A percentile compares a stretch with the other conserved stretches of the same genome.
Conservation (phyloP, 2,329 filamentous ascomycete genomes). For the Xylaria sp. region DNA sequence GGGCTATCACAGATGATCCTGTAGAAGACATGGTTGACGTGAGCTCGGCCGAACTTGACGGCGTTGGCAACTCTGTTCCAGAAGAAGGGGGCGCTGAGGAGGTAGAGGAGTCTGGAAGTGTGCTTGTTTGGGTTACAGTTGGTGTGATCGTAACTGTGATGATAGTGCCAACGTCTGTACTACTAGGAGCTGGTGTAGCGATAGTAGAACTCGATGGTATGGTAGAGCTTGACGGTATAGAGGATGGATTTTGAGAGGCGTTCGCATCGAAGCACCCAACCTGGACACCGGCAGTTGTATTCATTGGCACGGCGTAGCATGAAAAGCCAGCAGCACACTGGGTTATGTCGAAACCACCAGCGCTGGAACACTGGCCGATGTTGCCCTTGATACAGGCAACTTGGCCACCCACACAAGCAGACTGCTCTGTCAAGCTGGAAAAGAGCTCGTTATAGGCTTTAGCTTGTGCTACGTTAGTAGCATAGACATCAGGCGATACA, state of each 20-base stretch:
- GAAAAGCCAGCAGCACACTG: conserved; percentile 51
- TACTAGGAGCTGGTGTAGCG: conserved; percentile 23
- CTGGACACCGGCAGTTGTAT: conserved; percentile 58
- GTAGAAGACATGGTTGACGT: conserved; percentile 22
- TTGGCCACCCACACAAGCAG: conserved; percentile 60
- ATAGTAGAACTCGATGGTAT: conserved; percentile 31
- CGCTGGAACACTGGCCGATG: conserved; percentile 58
- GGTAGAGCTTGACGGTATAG: not conserved
- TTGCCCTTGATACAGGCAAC: conserved; percentile 65
- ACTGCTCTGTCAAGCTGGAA: conserved; percentile 56
- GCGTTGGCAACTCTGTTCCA: conserved; percentile 10
- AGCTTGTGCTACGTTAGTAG: conserved; percentile 59
- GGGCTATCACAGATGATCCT: conserved; percentile 17
- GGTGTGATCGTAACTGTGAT: conserved; percentile 44
- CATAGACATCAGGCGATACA: conserved; percentile 56
- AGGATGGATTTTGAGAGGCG: conserved; percentile 30
- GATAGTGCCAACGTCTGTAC: conserved; percentile 25
- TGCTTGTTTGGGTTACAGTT: conserved; percentile 43
- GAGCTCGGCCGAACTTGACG: conserved; percentile 13
- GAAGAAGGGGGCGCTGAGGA: conserved; percentile 15
- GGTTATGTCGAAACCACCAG: conserved; percentile 57
- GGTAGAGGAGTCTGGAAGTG: conserved; percentile 30
- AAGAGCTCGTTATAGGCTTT: conserved; percentile 61
- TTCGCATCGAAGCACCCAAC: conserved; percentile 60
- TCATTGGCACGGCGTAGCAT: conserved; percentile 68